Evolutionary conservation across 768 basidiomycete genomes (phyloP), one percentile per base, ranked within the genome.

Genomic region (Boletus tomentosulus): DNA sequence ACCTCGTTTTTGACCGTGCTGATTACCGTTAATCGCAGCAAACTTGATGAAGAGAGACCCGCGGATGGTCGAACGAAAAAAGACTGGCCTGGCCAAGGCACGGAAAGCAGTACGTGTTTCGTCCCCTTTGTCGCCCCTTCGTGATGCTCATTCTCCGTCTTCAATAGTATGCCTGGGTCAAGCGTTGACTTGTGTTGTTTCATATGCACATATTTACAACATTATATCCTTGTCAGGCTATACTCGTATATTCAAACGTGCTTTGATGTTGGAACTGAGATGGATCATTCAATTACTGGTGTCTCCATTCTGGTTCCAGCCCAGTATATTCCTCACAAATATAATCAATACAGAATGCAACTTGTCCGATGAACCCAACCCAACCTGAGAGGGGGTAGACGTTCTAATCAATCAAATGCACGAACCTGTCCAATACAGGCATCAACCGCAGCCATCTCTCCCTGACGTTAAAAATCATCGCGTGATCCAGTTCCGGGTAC

Each of bases 31-130:
- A 19, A 43, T 30, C 22, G 16, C 66, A 97, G 95, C 90, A 55
- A 87, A 92, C 75, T 75, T 95, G 45, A 72, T 92, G 54, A 83
- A 84, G 69, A 85, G 95, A 63, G 96, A 99, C 77, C 92, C 94
- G 44, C 87, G 97, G 71, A 91, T 96, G 91, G 95, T 97, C 30
- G 96, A 99, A 74, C 81, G 96, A 63, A 99, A 99, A 77, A 99
- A 99, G 81, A 91, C 96, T 15, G 92, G 92, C 54, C 71, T 84
- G 64, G 83, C 88, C 55, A 97, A 97, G 76, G 93, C 96, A 55
- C 85, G 95, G 72, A 94, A 95, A 74, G 80, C 80, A 75, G 92
- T 94, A 71, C 42, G 90, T 84, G 28, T 12, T 15, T 47, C n/a
- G 13, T 11, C 28, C 31, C 34, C 16, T 51, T 8, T 15, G 16